A percentile compares a stretch with the other conserved stretches of the same genome.
phyloP scores from a whole-genome alignment of 352 stramenopile genomes.

The Peronospora tabacina region DNA sequence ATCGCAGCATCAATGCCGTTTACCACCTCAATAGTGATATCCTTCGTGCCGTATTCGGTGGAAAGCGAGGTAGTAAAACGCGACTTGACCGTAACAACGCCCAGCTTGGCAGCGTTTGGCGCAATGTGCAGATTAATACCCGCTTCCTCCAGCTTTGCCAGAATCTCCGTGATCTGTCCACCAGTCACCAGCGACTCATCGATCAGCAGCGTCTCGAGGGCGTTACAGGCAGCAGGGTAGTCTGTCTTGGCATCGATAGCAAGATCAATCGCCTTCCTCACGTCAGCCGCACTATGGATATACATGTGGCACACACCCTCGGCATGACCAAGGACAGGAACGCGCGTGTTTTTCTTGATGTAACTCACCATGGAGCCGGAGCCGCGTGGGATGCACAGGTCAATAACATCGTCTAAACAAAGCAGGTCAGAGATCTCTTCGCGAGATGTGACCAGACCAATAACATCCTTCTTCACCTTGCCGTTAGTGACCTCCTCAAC shows the following conservation, averaged over 20 bases:
- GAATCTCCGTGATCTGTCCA: constrained; percentile 61
- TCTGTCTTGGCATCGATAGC: constrained; percentile 97
- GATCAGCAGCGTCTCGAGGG: constrained; percentile 94
- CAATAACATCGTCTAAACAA: constrained; percentile 93
- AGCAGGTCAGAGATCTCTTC: constrained; percentile 92
- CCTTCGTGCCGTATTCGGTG: constrained; percentile 93
- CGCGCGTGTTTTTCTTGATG: constrained; percentile 96
- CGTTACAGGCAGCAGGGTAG: constrained; percentile 97
- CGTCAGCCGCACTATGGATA: constrained; percentile 87
- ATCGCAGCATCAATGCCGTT: constrained; percentile 85
- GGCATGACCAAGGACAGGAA: constrained; percentile 96
- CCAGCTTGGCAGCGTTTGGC: constrained; percentile 71
- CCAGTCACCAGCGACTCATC: constrained; percentile 83
- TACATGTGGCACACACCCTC: constrained; percentile 99
- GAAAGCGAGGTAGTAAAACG: constrained; percentile 72
- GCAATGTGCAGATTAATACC: constrained; percentile 92
- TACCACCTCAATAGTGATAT: constrained; percentile 92
- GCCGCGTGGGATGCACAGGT: constrained; percentile 97
- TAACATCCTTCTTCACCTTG: constrained; percentile 88
- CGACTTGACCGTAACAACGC: constrained; percentile 62
- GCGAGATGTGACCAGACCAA: constrained; percentile 91
- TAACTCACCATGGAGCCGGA: constrained; percentile 92
- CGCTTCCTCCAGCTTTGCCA: constrained; percentile 78
- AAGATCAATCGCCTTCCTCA: constrained; percentile 82
- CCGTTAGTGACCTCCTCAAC: constrained; percentile 85